Evolutionary conservation across 805 yeast genomes (phyloP).

Genomic region (Candida nitratophila): DNA sequence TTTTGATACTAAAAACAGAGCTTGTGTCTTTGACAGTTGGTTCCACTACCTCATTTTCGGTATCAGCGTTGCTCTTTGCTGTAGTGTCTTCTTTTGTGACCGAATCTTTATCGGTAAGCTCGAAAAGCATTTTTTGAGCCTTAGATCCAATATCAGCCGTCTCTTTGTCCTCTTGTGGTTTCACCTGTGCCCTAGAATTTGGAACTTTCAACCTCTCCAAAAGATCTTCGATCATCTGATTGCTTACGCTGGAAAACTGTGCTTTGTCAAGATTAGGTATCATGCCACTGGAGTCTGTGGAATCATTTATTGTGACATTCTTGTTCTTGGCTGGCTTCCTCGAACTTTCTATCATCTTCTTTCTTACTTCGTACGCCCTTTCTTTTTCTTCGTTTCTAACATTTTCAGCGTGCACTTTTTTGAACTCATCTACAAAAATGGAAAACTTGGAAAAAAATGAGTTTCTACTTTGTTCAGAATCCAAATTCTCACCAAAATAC

Average conservation of each 20-base stretch:
- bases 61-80: too few relatives aligned
- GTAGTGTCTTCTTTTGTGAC: too few relatives aligned
- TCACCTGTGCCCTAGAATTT: not conserved
- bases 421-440: slow-evolving; percentile 53
- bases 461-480: slow-evolving; percentile 44
- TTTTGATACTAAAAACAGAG: too few relatives aligned
- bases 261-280: not conserved
- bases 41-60: too few relatives aligned
- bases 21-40: too few relatives aligned
- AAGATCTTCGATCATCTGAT: slow-evolving; percentile 16
- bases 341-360: slow-evolving; percentile 39
- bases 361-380: slow-evolving; percentile 56
- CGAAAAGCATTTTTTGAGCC: slow-evolving; percentile 16
- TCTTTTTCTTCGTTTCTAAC: slow-evolving; percentile 62
- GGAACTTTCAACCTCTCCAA: slow-evolving; percentile 15
- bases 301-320: not conserved
- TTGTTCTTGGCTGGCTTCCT: slow-evolving; percentile 14
- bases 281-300: not conserved
- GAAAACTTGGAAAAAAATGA: slow-evolving; percentile 57
- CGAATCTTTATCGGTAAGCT: too few relatives aligned
- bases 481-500: slow-evolving; percentile 65
- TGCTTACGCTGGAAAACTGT: not conserved
- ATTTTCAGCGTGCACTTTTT: slow-evolving; percentile 59
- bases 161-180: slow-evolving; percentile 6
- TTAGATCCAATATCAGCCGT: slow-evolving; percentile 10